Base-by-base conservation (phyloP, 768 basidiomycete species). In the Clavulina sp. region DNA sequence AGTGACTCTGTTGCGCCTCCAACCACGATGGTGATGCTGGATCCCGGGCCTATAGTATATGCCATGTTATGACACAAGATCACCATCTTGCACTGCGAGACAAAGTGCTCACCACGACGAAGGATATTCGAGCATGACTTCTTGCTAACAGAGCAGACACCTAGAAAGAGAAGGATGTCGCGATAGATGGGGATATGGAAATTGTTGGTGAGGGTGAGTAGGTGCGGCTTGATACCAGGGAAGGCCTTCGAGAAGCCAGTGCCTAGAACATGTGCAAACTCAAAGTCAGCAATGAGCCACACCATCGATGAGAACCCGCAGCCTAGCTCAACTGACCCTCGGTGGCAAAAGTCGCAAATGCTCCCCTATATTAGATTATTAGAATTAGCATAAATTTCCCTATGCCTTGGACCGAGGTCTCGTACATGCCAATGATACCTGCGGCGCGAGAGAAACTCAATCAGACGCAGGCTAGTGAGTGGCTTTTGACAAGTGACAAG, bases 371-470 rank as follows among this genome's bases (percentile, higher is more conserved):
- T 19, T 55, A 31, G 31, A 30, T 5, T 7, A 3, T 30, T 33
- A 7, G 6, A 19, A 54, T 52, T 16, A 54, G 31, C n/a, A 31
- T 32, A 1, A 38, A 26, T 49, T 18, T 16, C 16, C 23, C n/a
- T n/a, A n/a, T n/a, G n/a, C n/a, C n/a, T n/a, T n/a, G n/a, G n/a
- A 34, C 28, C 48, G 28, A 23, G 34, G 9, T 48, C 6, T 66
- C 83, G 60, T 70, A 93, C 91, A 95, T 96, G 59, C 93, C 92
- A 63, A 99, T 96, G 57, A 99, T 96, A 36, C 91, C 87, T 91
- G 57, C 26, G 26, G 4, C 21, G 32, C 4, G 5, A 43, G 7
- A 41, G 50, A 60, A 9, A 61, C 55, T 40, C 32, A 46, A 46
- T 9, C 36, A 13, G 43, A 46, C 26, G 43, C 13, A 24, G 16